Base-by-base conservation (phyloP, 306 rosid genomes). In the Acacia melanoxylon region DNA sequence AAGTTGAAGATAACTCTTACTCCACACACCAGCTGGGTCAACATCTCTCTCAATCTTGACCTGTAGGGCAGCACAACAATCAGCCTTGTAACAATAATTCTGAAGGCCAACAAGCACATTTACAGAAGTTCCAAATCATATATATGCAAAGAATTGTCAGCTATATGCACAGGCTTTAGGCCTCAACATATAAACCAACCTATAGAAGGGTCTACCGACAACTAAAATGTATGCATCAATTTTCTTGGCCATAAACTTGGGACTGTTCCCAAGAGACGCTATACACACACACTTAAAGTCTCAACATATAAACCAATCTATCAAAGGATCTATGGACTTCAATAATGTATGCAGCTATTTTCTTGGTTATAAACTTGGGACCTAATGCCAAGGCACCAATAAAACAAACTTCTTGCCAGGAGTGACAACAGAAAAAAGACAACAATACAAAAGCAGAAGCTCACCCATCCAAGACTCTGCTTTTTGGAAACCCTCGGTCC, bases 391-490 rank as follows among this genome's bases (percentile, higher is more conserved):
- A 68, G 29, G 10, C 15, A 22, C 15, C 12, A 33, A 8, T 25
- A 25, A 72, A 80, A 75, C 8, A 74, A 10, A 46, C 54, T 20
- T 51, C 75, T n/a, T 42, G 81, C 29, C 76, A 74, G 56, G 76
- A 63, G 24, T 31, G 46, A 31, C 68, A 56, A 8, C 8, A n/a
- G 62, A 29, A 74, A 61, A 62, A 8, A 71, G 37, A 71, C 12
- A 14, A n/a, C 10, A 59, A 27, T 10, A 68, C 49, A 77, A 61
- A 71, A 22, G 78, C 37, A 37, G 44, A 85, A 62, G 62, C 92
- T 80, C 74, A 96, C 99, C 97, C 92, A 88, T 88, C 86, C 68
- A 76, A 56, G 79, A 86, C 94, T 86, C 98, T 88, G 94, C 68
- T 87, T 77, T 90, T 85, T 56, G 91, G 75, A 89, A 93, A 92